Percentiles rank a stretch among this genome's conserved stretches.
Evolutionary conservation across 225 moss, liverwort and hornwort genomes (phyloP).

Genomic region (Antitrichia curtipendula): DNA sequence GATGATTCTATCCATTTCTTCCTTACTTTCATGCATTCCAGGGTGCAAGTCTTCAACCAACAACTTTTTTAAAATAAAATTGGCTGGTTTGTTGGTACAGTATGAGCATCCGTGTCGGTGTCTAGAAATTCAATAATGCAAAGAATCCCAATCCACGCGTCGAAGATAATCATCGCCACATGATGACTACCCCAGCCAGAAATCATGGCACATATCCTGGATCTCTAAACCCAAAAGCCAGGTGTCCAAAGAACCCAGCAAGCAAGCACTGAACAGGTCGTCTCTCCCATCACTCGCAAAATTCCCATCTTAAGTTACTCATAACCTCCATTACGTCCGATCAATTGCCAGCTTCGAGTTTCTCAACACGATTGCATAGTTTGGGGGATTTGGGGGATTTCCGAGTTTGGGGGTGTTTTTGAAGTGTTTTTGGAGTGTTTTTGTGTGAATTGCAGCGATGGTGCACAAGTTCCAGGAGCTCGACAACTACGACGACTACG

Average conservation of each 20-base stretch:
- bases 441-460: not conserved
- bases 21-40: not conserved
- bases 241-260: not conserved
- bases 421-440: not conserved
- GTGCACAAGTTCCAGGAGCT: constrained; percentile 21
- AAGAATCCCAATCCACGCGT: not conserved
- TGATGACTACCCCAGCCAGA: not conserved
- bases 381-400: not conserved
- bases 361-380: not conserved
- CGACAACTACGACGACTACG: constrained; percentile 32
- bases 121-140: not conserved
- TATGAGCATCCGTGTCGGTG: not conserved
- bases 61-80: no score
- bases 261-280: not conserved
- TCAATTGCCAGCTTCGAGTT: not conserved
- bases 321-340: no score
- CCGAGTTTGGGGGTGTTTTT: not conserved
- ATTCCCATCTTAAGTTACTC: not conserved
- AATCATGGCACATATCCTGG: not conserved
- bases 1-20: not conserved
- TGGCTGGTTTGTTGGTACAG: not conserved
- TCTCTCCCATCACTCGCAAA: not conserved
- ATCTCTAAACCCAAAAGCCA: not conserved
- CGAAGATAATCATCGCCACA: not conserved
- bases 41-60: not conserved